These are phyloP conservation scores for Boletus sp. DNA, from an alignment of 768 basidiomycete genomes.

Conservation along the genomic window DNA sequence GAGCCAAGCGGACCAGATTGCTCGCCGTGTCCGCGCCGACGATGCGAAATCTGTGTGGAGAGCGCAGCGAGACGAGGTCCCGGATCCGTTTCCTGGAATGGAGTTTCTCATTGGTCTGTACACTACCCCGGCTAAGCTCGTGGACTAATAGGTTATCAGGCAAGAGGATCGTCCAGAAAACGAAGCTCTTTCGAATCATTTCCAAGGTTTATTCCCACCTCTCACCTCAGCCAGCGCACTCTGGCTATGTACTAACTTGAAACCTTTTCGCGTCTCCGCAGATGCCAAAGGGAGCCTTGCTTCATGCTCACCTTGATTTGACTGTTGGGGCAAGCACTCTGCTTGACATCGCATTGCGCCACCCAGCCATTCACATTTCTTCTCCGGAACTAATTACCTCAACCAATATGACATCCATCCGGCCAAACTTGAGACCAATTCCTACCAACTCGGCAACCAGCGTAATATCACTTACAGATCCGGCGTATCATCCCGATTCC, in stretches of 20 bases:
- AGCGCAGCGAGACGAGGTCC: constrained; percentile 48
- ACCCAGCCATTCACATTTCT: constrained; percentile 62
- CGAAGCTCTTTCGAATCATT: constrained; percentile 59
- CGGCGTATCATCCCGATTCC: constrained; percentile 39
- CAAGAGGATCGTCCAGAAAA: constrained; percentile 55
- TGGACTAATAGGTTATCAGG: constrained; percentile 32
- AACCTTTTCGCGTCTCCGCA: constrained; percentile 20
- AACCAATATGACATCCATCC: constrained; percentile 39
- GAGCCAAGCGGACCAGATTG: constrained; percentile 52
- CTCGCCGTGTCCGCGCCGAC: constrained; percentile 50
- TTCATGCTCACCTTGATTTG: constrained; percentile 77
- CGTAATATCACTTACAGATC: constrained; percentile 34
- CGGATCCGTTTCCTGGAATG: constrained; percentile 75
- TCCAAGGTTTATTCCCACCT: constrained; percentile 43
- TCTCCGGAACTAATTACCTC: constrained; percentile 39
- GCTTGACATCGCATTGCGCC: constrained; percentile 51
- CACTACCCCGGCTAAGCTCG: neutral
- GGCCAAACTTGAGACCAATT: constrained; percentile 56
- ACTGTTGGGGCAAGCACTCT: constrained; percentile 57
- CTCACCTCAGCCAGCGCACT: neutral
- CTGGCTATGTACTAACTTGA: neutral
- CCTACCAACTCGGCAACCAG: constrained; percentile 25
- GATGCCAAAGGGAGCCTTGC: constrained; percentile 81
- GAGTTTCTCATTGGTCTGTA: constrained; percentile 66
- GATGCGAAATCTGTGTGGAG: constrained; percentile 64